Evolutionary conservation across 805 yeast species (phyloP).

Genomic region (Torulaspora maleeae): DNA sequence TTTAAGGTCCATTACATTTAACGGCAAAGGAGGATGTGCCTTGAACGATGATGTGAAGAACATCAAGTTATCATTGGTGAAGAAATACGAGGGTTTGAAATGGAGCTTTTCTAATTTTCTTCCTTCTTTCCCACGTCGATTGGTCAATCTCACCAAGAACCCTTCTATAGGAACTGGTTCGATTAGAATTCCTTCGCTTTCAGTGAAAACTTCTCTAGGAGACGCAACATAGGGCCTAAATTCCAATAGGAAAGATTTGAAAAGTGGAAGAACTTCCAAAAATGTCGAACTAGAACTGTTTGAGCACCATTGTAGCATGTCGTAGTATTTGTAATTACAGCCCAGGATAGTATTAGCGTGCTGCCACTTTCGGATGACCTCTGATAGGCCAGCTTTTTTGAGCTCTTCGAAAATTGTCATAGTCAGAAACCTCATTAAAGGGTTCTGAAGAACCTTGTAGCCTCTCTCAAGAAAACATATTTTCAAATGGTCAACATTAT

Average conservation of each 20-base stretch:
- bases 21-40: conserved; percentile 60
- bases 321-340: conserved; percentile 62
- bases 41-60: conserved; percentile 51
- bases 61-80: conserved; percentile 56
- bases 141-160: conserved; percentile 55
- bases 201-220: conserved; percentile 29
- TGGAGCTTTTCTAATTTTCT: conserved; percentile 39
- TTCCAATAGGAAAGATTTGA: conserved; percentile 53
- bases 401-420: conserved; percentile 36
- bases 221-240: conserved; percentile 46
- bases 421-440: conserved; percentile 25
- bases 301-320: conserved; percentile 66
- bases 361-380: conserved; percentile 28
- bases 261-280: conserved; percentile 42
- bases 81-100: conserved; percentile 57
- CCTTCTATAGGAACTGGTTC: conserved; percentile 86
- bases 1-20: conserved; percentile 28
- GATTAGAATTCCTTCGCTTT: conserved; percentile 21
- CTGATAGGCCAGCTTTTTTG: conserved; percentile 22
- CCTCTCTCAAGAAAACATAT: conserved; percentile 20
- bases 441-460: conserved; percentile 22
- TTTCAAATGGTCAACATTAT: conserved; percentile 15
- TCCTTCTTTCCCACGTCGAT: conserved; percentile 43
- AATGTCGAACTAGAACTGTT: conserved; percentile 43
- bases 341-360: conserved; percentile 39